Conservation (phyloP, 2,329 filamentous ascomycete genomes). For the Aspergillus versicolor region DNA sequence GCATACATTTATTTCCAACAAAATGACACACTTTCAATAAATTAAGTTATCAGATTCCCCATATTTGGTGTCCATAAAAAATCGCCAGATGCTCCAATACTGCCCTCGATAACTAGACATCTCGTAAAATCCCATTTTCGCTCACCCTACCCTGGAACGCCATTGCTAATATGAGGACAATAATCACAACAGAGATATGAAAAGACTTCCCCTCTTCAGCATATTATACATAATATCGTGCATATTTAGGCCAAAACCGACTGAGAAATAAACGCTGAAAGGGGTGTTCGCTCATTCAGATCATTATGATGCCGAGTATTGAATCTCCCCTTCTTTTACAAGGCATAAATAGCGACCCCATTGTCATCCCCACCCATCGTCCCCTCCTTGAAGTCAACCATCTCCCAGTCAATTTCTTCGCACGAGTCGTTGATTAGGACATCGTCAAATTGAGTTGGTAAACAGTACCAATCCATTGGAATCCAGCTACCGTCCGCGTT, state of each 20-base stretch:
- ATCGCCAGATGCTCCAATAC: background rate
- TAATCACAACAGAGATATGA: slow-evolving; percentile 8
- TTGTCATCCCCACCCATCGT: slow-evolving; percentile 25
- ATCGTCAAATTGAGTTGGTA: slow-evolving; percentile 27
- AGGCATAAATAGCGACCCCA: slow-evolving; percentile 27
- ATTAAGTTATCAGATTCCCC: background rate
- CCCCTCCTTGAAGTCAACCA: slow-evolving; percentile 31
- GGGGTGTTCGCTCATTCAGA: slow-evolving; percentile 11
- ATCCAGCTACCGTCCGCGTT: slow-evolving; percentile 31
- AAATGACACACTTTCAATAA: background rate
- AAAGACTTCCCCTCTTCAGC: slow-evolving; percentile 6
- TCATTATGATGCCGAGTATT: slow-evolving; percentile 10
- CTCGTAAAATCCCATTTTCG: slow-evolving; percentile 11
- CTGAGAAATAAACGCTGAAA: background rate
- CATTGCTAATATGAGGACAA: slow-evolving; percentile 15
- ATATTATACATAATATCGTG: slow-evolving; percentile 22
- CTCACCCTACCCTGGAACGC: slow-evolving; percentile 15
- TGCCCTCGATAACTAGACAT: background rate
- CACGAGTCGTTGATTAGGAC: slow-evolving; percentile 29
- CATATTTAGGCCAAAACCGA: slow-evolving; percentile 19
- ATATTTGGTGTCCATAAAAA: background rate
- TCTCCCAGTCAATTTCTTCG: slow-evolving; percentile 42
- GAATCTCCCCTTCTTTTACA: slow-evolving; percentile 18
- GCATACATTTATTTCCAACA: background rate
- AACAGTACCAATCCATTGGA: slow-evolving; percentile 33